These are phyloP conservation scores for Prinsepia uniflora DNA, from an alignment of 306 rosid species.

Conservation along the genomic window DNA sequence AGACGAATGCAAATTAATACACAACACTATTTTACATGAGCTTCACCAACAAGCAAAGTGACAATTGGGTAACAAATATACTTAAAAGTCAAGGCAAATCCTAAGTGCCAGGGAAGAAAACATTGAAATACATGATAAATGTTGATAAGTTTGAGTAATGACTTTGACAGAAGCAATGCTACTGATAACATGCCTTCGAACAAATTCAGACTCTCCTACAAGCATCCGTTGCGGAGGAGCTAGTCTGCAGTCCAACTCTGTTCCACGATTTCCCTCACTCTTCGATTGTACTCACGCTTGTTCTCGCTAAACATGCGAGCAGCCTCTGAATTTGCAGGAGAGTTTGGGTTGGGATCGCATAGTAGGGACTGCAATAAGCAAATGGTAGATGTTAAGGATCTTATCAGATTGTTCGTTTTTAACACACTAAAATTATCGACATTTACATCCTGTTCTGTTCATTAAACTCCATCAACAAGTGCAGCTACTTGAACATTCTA, in stretches of 20 bases:
- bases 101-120: conserved; percentile 25
- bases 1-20: conserved; percentile 30
- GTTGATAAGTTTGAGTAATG: conserved; percentile 36
- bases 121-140: conserved; percentile 27
- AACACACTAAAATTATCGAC: neutral
- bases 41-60: conserved; percentile 16
- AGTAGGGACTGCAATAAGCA: conserved; percentile 67
- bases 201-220: conserved; percentile 16
- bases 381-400: neutral
- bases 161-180: conserved; percentile 28
- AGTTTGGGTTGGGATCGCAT: conserved; percentile 94
- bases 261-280: conserved; percentile 86
- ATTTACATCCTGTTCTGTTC: neutral
- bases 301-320: conserved; percentile 89
- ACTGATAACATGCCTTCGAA: conserved; percentile 30
- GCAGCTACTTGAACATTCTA: neutral
- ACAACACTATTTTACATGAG: conserved; percentile 39
- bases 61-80: conserved; percentile 22
- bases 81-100: conserved; percentile 24
- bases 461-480: neutral
- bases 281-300: conserved; percentile 88
- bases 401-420: neutral
- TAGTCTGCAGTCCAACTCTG: conserved; percentile 97
- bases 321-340: conserved; percentile 96
- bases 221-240: conserved; percentile 11